Evolutionary conservation across 2,329 filamentous ascomycete genomes (phyloP).

Genomic region (Neocucurbitaria cava): DNA sequence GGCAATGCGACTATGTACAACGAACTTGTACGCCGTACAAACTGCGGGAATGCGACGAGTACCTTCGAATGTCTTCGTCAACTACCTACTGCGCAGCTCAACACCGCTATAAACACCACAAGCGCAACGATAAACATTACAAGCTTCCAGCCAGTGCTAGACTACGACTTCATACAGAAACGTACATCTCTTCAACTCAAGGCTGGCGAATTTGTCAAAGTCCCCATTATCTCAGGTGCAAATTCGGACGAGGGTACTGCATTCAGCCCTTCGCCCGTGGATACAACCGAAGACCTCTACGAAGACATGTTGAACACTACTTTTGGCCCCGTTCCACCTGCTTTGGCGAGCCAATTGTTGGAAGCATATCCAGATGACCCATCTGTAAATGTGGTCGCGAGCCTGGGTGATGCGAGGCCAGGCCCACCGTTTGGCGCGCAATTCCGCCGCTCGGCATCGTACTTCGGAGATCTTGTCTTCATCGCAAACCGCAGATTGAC

Average conservation of each 20-base stretch:
- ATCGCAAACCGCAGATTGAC: conserved; percentile 63
- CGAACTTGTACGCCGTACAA: conserved; percentile 25
- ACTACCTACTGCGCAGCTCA: conserved; percentile 65
- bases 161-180: conserved; percentile 63
- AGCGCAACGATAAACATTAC: conserved; percentile 30
- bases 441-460: conserved; percentile 62
- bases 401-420: conserved; percentile 25
- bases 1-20: conserved; percentile 29
- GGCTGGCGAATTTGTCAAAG: conserved; percentile 66
- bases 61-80: conserved; percentile 60
- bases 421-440: conserved; percentile 43
- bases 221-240: conserved; percentile 68
- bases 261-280: conserved; percentile 62
- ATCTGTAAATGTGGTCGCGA: conserved; percentile 35
- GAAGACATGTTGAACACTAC: conserved; percentile 44
- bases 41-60: conserved; percentile 32
- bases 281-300: conserved; percentile 62
- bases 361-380: conserved; percentile 39
- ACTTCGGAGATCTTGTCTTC: conserved; percentile 61
- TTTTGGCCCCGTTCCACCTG: conserved; percentile 33
- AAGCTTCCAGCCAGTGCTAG: conserved; percentile 56
- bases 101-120: conserved; percentile 59
- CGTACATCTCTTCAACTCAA: conserved; percentile 62
- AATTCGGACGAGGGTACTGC: conserved; percentile 71
- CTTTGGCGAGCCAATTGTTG: conserved; percentile 31